Base-by-base conservation (phyloP, 495 filamentous ascomycete genomes). In the Pseudevernia furfuracea region DNA sequence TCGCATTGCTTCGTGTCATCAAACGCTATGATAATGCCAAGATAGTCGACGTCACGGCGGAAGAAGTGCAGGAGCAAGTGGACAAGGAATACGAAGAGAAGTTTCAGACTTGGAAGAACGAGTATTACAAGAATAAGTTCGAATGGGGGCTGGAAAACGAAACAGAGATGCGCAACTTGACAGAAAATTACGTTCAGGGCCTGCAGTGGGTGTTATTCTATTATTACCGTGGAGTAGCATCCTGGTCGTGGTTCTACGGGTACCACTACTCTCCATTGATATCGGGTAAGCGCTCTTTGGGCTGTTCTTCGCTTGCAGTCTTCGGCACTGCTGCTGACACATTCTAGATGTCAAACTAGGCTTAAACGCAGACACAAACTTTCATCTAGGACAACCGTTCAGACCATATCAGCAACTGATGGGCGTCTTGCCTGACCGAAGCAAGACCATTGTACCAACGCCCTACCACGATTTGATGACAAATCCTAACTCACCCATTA, bases 251-350 rank as follows among this genome's bases (percentile, higher is more conserved):
- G 95, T 99, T 89, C 75, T 99, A 97, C 75, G 75, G 78, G 41
- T 99, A 96, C 71, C 95, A 99, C 75, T 99, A 97, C 74, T 87
- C 95, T 7, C 95, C 95, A 12, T 96, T 96, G 90, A 97, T 93
- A 57, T 93, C 89, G 60, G 89, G 87, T 90, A 73, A 53, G 49
- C 28, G 14, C 25, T 25, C 28, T 53, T 28, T 32, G 6, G 2
- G 5, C 7, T 32, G 1, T 1, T 17, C 11, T 17, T 32, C 6
- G 25, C 49, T 17, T 17, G 11, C 0, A 15, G 5, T 25, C 25
- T 19, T 53, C 15, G 17, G 49, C 32, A 2, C 46, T 49, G 17
- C 25, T 53, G 14, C 56, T 63, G 14, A 57, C 14, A 60, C 43
- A 34, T 73, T 65, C 66, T 71, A 84, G 93, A 99, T 77, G 87